These are phyloP conservation scores for Pilaira anomala DNA, from an alignment of 192 early-diverging fungal species.

Conservation along the genomic window DNA sequence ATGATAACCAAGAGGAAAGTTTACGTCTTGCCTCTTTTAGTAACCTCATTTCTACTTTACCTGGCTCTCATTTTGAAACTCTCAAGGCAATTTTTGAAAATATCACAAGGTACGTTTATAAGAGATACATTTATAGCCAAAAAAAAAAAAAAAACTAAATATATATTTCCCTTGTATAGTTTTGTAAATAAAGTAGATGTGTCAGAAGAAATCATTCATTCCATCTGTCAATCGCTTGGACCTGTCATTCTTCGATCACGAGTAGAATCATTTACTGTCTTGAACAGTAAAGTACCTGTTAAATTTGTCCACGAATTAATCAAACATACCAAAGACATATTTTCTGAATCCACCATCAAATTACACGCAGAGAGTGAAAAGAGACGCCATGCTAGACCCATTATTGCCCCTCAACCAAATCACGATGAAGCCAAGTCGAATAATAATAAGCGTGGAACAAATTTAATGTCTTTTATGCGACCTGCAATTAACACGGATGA, in stretches of 20 bases:
- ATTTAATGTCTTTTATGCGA: slow-evolving; percentile 22
- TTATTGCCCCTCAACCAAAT: slow-evolving; percentile 1
- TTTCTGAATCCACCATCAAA: slow-evolving; percentile 24
- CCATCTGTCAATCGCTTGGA: slow-evolving; percentile 46
- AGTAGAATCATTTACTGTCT: slow-evolving; percentile 36
- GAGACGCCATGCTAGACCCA: slow-evolving; percentile 16
- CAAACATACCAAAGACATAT: slow-evolving; percentile 41
- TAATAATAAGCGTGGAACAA: neutral
- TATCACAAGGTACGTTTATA: slow-evolving; percentile 25
- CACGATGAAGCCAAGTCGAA: neutral
- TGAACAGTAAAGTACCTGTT: slow-evolving; percentile 43
- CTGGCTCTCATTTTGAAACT: slow-evolving; percentile 44
- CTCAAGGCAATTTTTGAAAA: slow-evolving; percentile 38
- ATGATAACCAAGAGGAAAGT: slow-evolving; percentile 29
- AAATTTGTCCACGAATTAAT: slow-evolving; percentile 45
- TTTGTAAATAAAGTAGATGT: neutral
- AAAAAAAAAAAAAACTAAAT: neutral
- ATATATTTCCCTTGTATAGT: neutral
- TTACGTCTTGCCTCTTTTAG: slow-evolving; percentile 42
- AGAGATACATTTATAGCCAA: neutral
- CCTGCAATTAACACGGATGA: slow-evolving; percentile 6
- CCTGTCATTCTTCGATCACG: slow-evolving; percentile 45
- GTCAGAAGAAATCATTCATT: slow-evolving; percentile 30
- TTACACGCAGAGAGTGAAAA: slow-evolving; percentile 29
- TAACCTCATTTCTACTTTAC: slow-evolving; percentile 45